A percentile compares a stretch with the other conserved stretches of the same genome.
These are phyloP conservation scores for Teratosphaeria destructans DNA, from an alignment of 2,329 filamentous ascomycete species.

Conservation along the genomic window DNA sequence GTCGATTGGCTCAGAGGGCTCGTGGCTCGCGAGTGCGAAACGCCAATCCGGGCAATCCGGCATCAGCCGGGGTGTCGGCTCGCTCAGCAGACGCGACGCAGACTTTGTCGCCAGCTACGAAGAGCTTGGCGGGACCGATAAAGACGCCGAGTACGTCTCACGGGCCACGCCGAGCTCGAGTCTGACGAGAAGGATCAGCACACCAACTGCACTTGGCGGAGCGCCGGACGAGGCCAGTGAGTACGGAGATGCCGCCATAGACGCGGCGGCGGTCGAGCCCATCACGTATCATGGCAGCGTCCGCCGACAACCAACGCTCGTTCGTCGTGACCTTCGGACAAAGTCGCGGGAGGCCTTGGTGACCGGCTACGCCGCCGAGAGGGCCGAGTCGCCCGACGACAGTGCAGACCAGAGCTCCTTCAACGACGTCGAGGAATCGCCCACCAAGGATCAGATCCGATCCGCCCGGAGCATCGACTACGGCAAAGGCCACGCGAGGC, in stretches of 20 bases:
- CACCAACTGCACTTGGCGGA: slow-evolving; percentile 29
- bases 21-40: slow-evolving; percentile 66
- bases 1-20: slow-evolving; percentile 89
- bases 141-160: slow-evolving; percentile 65
- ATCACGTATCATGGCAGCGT: slow-evolving; percentile 36
- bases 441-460: slow-evolving; percentile 31
- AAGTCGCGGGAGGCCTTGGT: slow-evolving; percentile 53
- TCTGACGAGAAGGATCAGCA: slow-evolving; percentile 3
- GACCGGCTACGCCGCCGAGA: slow-evolving; percentile 34
- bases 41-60: slow-evolving; percentile 35
- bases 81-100: slow-evolving; percentile 34
- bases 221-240: slow-evolving; percentile 33
- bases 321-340: slow-evolving; percentile 48
- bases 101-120: slow-evolving; percentile 54
- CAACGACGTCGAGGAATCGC: slow-evolving; percentile 8
- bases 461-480: slow-evolving; percentile 63
- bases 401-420: slow-evolving; percentile 12
- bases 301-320: slow-evolving; percentile 51
- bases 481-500: slow-evolving; percentile 51
- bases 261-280: slow-evolving; percentile 6
- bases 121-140: slow-evolving; percentile 42
- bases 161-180: slow-evolving; percentile 5
- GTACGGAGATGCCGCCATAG: background rate
- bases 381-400: slow-evolving; percentile 17
- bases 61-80: slow-evolving; percentile 38